Evolutionary conservation across 2,329 filamentous ascomycete species (phyloP).

Genomic region (Cylindrodendrum hubeiense): DNA sequence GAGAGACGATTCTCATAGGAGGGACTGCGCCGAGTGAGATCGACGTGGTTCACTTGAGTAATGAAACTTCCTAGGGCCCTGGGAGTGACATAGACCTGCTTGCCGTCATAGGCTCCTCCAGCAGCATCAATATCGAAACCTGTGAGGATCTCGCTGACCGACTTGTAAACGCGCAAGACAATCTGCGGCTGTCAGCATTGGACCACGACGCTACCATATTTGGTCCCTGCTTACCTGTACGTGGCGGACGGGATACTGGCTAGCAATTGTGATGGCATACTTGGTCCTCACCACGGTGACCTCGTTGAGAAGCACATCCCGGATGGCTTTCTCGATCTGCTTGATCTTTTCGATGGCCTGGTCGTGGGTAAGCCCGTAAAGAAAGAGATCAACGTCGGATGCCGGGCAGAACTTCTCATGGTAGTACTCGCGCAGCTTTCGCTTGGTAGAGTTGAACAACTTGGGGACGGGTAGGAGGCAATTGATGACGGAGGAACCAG

Average conservation of each 20-base stretch:
- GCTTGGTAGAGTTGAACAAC: conserved; percentile 72
- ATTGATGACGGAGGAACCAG: conserved; percentile 85
- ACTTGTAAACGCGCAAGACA: conserved; percentile 87
- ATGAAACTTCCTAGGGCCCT: conserved; percentile 83
- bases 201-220: background rate
- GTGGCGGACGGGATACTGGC: conserved; percentile 85
- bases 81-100: conserved; percentile 83
- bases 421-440: conserved; percentile 78
- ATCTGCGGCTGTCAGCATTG: conserved; percentile 64
- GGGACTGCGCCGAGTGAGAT: conserved; percentile 82
- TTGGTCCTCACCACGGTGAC: conserved; percentile 88
- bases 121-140: conserved; percentile 92
- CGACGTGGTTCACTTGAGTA: conserved; percentile 85
- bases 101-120: conserved; percentile 83
- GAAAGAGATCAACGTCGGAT: conserved; percentile 88
- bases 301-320: conserved; percentile 83
- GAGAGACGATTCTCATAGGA: conserved; percentile 90
- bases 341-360: conserved; percentile 87
- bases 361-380: conserved; percentile 83
- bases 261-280: conserved; percentile 87
- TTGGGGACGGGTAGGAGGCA: conserved; percentile 79
- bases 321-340: conserved; percentile 80
- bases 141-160: conserved; percentile 84
- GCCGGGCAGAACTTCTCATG: conserved; percentile 85
- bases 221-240: conserved; percentile 64